Conservation (phyloP, 257 asterid species). For the Solanum bulbocastanum region DNA sequence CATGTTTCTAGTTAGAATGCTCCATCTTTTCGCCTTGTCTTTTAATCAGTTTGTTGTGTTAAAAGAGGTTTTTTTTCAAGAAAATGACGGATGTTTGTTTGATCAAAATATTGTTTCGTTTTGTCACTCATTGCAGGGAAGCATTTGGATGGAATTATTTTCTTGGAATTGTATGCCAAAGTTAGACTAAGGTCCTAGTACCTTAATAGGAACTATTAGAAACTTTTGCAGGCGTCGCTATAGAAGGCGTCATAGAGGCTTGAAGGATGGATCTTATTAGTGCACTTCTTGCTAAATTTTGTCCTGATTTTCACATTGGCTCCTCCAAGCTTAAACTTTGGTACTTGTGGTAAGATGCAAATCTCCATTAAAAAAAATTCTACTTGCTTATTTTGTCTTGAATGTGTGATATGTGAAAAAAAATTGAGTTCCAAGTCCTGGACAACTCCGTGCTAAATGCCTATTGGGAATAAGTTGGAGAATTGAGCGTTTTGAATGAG, state of each 20-base stretch:
- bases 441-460: background rate
- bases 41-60: background rate
- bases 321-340: background rate
- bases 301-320: background rate
- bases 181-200: background rate
- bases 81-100: background rate
- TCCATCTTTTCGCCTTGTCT: background rate
- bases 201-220: background rate
- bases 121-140: background rate
- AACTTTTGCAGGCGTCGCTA: background rate
- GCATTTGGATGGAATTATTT: background rate
- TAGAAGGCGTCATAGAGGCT: background rate
- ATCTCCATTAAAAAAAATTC: background rate
- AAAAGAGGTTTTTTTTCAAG: background rate
- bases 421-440: background rate
- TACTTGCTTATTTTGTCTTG: background rate
- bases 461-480: background rate
- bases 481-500: background rate
- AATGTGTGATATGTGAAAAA: background rate
- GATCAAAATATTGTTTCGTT: background rate
- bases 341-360: background rate
- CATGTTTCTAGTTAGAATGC: background rate
- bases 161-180: background rate
- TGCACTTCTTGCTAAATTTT: background rate
- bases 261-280: background rate